Conservation (phyloP, 2,329 filamentous ascomycete species). For the Blumeria hordei region DNA sequence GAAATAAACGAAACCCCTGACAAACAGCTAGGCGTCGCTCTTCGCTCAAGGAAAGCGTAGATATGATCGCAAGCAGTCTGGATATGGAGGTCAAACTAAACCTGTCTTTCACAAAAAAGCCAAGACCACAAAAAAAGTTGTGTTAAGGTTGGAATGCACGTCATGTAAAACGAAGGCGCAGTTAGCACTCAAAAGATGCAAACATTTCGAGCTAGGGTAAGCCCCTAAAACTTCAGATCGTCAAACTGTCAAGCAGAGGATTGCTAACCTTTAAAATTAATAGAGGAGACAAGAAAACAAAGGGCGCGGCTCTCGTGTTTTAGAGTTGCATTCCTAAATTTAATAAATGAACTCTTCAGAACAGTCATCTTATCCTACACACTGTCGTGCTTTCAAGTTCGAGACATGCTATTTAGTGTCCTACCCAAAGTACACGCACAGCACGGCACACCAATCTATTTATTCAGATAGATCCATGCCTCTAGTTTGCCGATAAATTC, state of each 20-base stretch:
- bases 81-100: conserved; percentile 99
- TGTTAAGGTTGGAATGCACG: conserved; percentile 93
- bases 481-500: too few species aligned
- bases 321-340: conserved; percentile 21
- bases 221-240: conserved; percentile 17
- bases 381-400: too few species aligned
- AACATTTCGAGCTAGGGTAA: conserved; percentile 99
- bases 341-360: too few species aligned
- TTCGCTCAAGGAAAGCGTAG: conserved; percentile 98
- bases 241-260: too few species aligned
- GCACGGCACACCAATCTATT: too few species aligned
- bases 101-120: conserved; percentile 99
- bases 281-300: conserved; percentile 99
- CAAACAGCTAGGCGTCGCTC: conserved; percentile 41
- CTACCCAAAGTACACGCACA: too few species aligned
- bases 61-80: conserved; percentile 97
- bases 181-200: conserved; percentile 97
- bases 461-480: too few species aligned
- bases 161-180: conserved; percentile 96
- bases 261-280: conserved; percentile 15
- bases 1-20: not conserved
- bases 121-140: conserved; percentile 99
- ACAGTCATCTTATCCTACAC: too few species aligned
- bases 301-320: conserved; percentile 99
- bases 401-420: too few species aligned